Conservation (phyloP, 202 grass and related monocot species). For the Hordeum pubiflorum region DNA sequence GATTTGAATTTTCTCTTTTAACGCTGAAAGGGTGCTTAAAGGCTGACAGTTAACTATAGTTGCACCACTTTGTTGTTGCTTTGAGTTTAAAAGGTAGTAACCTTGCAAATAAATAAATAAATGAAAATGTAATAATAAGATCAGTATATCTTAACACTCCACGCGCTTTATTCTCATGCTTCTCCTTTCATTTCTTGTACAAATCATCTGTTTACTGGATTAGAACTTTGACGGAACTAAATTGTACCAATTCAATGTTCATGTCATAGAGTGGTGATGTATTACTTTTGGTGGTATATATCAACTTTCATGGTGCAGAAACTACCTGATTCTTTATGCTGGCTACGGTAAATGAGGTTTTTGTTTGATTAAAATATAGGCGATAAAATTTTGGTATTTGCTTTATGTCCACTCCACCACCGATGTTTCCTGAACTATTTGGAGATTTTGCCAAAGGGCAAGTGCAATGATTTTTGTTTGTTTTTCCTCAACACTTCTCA, state of each 20-base stretch:
- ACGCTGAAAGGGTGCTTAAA: neutral
- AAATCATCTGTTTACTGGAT: neutral
- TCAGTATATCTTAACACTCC: neutral
- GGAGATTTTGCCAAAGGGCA: conserved; percentile 2
- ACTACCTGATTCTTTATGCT: neutral
- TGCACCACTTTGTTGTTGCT: neutral
- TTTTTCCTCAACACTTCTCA: neutral
- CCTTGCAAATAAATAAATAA: neutral
- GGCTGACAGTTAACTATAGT: neutral
- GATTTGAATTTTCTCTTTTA: conserved; percentile 7
- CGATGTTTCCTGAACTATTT: neutral
- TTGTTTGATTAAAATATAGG: neutral
- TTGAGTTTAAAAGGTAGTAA: neutral
- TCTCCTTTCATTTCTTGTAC: neutral
- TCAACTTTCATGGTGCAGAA: neutral
- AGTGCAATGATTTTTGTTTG: neutral
- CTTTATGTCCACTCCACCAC: neutral
- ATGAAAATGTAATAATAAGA: neutral
- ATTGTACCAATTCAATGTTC: neutral
- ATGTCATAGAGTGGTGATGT: neutral
- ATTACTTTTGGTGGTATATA: conserved; percentile 10
- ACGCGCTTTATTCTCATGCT: neutral
- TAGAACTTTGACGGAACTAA: neutral
- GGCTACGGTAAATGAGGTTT: neutral
- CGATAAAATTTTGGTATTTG: neutral